Evolutionary conservation across 257 asterid genomes (phyloP), one percentile per base, ranked within the genome.

Genomic region (Handroanthus guayacan): DNA sequence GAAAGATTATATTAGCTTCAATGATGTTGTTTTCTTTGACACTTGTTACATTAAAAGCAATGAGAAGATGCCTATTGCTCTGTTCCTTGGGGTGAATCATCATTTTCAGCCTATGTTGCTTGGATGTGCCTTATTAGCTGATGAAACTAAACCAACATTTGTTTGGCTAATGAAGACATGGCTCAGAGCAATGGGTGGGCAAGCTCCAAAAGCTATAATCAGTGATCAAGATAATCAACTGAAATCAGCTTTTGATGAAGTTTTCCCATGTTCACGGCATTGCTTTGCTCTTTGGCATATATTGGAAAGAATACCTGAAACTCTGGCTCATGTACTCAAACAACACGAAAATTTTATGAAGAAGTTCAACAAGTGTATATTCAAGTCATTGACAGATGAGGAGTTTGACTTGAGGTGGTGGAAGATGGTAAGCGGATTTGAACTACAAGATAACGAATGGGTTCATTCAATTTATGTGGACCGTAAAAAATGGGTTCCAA

Each of bases 361-460:
- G 69, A 95, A 95, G 78, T 88, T 95, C 84, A 90, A 78, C 78
- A 95, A 95, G 95, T 95, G 97, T 65, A 85, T 90, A 76, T 89
- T 86, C 84, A 92, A 91, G 90, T 88, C 98, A 0, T 71, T 88
- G 75, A 87, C 89, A 3, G 99, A 95, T 74, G 99, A 95, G 78
- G 89, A 86, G 78, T 95, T 95, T 81, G 97, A 92, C 86, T 77
- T 95, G 90, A 92, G 88, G 82, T 95, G 99, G 99, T 95, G 99
- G 99, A 88, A 95, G 89, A 92, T 95, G 99, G 92, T 95, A 5
- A 76, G 92, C 79, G 84, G 91, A 81, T 95, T 90, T 81, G 99
- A 91, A 75, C 84, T 95, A 16, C 99, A 95, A 71, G 97, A 95
- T 75, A 89, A 92, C 55, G 95, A 92, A 78, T 95, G 99, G 99